Evolutionary conservation across 768 basidiomycete genomes (phyloP).

Genomic region (Mycena chlorophos): DNA sequence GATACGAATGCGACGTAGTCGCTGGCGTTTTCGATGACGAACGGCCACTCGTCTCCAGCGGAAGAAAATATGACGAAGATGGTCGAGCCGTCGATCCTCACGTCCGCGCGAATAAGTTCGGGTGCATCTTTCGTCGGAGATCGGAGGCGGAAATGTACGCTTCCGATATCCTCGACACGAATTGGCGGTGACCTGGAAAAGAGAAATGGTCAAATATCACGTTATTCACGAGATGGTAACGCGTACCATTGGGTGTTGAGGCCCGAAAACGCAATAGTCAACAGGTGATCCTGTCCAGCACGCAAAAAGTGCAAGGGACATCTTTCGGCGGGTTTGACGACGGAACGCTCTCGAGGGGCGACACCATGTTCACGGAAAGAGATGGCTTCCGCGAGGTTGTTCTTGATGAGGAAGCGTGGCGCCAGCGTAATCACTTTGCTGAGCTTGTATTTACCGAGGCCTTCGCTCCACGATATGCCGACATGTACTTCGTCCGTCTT

Average conservation of each 20-base stretch:
- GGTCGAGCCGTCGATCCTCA: constrained; percentile 81
- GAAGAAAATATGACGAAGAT: constrained; percentile 79
- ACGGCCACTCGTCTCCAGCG: constrained; percentile 81
- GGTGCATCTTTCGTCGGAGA: constrained; percentile 40
- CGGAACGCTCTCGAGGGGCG: constrained; percentile 58
- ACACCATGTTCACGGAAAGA: constrained; percentile 86
- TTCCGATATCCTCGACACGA: constrained; percentile 88
- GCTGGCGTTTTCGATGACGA: constrained; percentile 86
- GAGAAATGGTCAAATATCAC: constrained; percentile 4
- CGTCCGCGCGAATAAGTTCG: constrained; percentile 70
- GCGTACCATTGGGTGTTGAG: constrained; percentile 77
- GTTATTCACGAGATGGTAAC: too few species aligned
- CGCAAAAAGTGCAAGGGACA: constrained; percentile 68
- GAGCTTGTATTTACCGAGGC: constrained; percentile 95
- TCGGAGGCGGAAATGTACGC: constrained; percentile 70
- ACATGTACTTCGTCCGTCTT: constrained; percentile 71
- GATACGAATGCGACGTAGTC: constrained; percentile 65
- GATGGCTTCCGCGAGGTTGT: constrained; percentile 66
- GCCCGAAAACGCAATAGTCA: constrained; percentile 87
- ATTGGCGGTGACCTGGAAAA: constrained; percentile 82
- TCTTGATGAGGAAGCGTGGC: constrained; percentile 89
- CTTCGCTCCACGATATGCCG: constrained; percentile 91
- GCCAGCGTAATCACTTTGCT: constrained; percentile 90
- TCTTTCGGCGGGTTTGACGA: constrained; percentile 67
- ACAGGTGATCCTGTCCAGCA: constrained; percentile 64